These are phyloP conservation scores for Saccharomycopsis vini DNA, from an alignment of 805 yeast genomes.

Conservation along the genomic window DNA sequence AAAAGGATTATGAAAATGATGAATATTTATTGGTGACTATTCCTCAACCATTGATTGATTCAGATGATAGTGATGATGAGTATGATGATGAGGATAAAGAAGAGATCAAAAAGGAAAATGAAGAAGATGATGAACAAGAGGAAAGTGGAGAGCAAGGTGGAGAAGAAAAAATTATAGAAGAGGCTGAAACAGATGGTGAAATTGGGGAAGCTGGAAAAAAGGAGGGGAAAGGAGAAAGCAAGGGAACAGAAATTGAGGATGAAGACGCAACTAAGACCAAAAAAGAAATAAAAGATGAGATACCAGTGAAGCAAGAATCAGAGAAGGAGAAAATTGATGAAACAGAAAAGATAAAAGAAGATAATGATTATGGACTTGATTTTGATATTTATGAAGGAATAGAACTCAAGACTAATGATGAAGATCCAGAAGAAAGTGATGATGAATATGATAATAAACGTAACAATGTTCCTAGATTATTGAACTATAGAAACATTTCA, in stretches of 20 bases:
- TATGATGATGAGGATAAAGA: constrained; percentile 7
- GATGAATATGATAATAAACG: constrained; percentile 21
- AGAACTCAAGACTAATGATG: constrained; percentile 19
- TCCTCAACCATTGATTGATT: constrained; percentile 5
- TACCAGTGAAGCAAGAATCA: background rate
- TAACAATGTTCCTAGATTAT: constrained; percentile 24
- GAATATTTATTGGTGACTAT: constrained; percentile 16
- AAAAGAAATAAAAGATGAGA: background rate
- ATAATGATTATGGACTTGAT: constrained; percentile 18
- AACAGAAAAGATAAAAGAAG: constrained; percentile 7
- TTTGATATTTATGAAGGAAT: constrained; percentile 22
- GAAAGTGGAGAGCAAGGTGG: background rate
- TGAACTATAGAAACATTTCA: constrained; percentile 49
- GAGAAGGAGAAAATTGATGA: constrained; percentile 3
- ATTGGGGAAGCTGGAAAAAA: constrained; percentile 6
- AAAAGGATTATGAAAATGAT: constrained; percentile 14
- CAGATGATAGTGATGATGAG: constrained; percentile 10
- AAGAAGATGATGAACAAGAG: constrained; percentile 2
- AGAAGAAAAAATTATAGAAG: constrained; percentile 20
- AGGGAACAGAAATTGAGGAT: constrained; percentile 20
- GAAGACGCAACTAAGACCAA: constrained; percentile 1
- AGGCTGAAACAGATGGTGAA: constrained; percentile 20
- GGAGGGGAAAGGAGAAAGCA: constrained; percentile 17
- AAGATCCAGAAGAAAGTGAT: constrained; percentile 14
- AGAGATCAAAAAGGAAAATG: too few species aligned